Conservation (phyloP, 768 basidiomycete species). For the Antrodiella citrinella region DNA sequence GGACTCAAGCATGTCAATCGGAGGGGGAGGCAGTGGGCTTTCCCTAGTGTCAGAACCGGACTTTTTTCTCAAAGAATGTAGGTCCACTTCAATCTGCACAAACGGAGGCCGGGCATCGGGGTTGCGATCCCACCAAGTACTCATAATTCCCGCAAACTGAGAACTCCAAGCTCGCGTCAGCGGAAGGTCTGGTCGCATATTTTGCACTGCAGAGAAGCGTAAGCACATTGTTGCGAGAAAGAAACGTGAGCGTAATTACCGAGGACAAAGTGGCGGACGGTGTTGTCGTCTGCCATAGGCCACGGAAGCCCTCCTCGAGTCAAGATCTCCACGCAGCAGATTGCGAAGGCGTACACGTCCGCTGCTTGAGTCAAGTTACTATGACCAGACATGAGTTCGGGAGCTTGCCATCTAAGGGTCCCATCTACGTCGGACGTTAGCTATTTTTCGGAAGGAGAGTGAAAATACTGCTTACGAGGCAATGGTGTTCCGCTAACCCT, state of each 20-base stretch:
- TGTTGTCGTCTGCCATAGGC: constrained; percentile 20
- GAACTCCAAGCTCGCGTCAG: constrained; percentile 14
- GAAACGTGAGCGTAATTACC: constrained; percentile 11
- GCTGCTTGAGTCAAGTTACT: constrained; percentile 22
- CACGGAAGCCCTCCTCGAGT: constrained; percentile 29
- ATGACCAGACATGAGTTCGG: constrained; percentile 29
- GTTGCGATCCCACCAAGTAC: constrained; percentile 48
- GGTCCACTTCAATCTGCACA: constrained; percentile 33
- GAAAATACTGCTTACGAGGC: constrained; percentile 21
- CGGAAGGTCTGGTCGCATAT: constrained; percentile 15
- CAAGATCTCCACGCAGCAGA: constrained; percentile 27
- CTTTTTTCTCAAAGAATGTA: constrained; percentile 38
- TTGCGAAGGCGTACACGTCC: constrained; percentile 36
- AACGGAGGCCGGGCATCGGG: constrained; percentile 49
- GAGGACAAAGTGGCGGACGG: constrained; percentile 23
- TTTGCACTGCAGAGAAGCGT: constrained; percentile 18
- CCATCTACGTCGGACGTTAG: constrained; percentile 30
- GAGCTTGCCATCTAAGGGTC: constrained; percentile 38
- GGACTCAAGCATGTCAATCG: constrained; percentile 1
- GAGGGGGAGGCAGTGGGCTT: constrained; percentile 23
- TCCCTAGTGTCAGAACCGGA: constrained; percentile 27
- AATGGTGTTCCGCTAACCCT: constrained; percentile 42
- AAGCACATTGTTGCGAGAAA: constrained; percentile 25
- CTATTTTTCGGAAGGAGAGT: background rate
- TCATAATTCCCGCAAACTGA: constrained; percentile 36